Evolutionary conservation across 2,329 filamentous ascomycete genomes (phyloP).

Genomic region (Ascocoryne sarcoides): DNA sequence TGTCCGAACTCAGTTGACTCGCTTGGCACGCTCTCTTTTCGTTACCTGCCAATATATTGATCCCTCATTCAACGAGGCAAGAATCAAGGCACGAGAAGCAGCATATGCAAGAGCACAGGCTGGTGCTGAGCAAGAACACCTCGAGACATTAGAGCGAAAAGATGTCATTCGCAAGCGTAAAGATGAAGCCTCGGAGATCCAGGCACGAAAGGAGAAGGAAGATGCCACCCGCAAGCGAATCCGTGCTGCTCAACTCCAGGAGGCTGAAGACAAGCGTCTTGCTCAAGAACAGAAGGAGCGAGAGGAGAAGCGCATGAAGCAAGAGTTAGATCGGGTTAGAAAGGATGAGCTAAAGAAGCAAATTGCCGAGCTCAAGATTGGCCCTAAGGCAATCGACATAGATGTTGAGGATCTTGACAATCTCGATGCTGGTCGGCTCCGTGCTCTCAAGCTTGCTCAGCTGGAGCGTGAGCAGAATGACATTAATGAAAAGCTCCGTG

Average conservation of each 20-base stretch:
- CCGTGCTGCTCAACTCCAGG: constrained; percentile 77
- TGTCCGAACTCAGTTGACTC: constrained; percentile 86
- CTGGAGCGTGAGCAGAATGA: constrained; percentile 98
- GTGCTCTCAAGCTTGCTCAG: constrained; percentile 89
- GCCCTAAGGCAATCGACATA: constrained; percentile 66
- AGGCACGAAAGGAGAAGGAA: constrained; percentile 85
- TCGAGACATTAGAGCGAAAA: constrained; percentile 75
- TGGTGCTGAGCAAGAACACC: constrained; percentile 87
- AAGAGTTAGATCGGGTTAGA: constrained; percentile 81
- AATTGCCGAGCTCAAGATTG: constrained; percentile 83
- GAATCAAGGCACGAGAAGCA: constrained; percentile 67
- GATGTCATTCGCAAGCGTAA: constrained; percentile 94
- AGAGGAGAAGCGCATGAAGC: constrained; percentile 75
- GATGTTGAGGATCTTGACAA: constrained; percentile 76
- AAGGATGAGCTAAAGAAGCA: constrained; percentile 92
- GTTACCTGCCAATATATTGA: constrained; percentile 96
- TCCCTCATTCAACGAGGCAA: constrained; percentile 74
- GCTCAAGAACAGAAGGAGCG: constrained; percentile 89
- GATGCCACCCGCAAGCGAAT: constrained; percentile 81
- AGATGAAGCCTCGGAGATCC: constrained; percentile 82
- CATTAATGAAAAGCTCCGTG: constrained; percentile 79
- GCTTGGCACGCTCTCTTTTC: constrained; percentile 83
- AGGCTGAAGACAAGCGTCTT: constrained; percentile 81
- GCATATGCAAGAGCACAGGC: constrained; percentile 75
- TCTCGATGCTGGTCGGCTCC: constrained; percentile 81